Percentiles rank a stretch among this genome's conserved stretches.
These are phyloP conservation scores for Xylariaceae sp. DNA, from an alignment of 2,329 filamentous ascomycete genomes.

Conservation along the genomic window DNA sequence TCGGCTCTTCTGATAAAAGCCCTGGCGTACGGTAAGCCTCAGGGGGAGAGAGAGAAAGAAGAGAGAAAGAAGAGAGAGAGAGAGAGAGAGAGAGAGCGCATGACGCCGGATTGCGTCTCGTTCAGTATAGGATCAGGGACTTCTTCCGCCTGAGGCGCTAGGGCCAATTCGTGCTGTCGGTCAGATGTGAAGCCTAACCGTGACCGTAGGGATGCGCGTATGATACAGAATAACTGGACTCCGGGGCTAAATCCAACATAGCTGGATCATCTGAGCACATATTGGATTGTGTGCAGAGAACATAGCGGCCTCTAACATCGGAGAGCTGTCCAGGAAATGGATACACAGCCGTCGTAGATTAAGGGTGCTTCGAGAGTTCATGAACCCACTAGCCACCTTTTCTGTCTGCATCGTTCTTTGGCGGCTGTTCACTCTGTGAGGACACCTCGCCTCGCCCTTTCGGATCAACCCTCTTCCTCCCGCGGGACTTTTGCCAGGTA, in stretches of 20 bases:
- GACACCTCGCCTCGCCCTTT: slow-evolving; percentile 42
- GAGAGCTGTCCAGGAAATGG: slow-evolving; percentile 28
- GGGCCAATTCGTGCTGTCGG: neutral
- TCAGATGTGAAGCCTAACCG: neutral
- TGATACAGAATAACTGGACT: neutral
- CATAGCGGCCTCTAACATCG: slow-evolving; percentile 7
- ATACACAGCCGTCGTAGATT: slow-evolving; percentile 12
- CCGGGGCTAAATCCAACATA: slow-evolving; percentile 3
- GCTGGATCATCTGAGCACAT: slow-evolving; percentile 1
- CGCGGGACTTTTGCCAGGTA: slow-evolving; percentile 54
- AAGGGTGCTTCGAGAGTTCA: slow-evolving; percentile 6
- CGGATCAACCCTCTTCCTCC: slow-evolving; percentile 47
- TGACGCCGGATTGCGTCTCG: neutral
- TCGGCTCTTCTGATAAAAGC: neutral
- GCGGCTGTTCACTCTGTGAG: slow-evolving; percentile 47
- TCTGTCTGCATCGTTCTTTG: slow-evolving; percentile 54
- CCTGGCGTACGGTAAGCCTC: neutral
- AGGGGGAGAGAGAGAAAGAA: too few species aligned
- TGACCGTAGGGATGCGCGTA: neutral
- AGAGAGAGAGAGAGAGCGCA: neutral
- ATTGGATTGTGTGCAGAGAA: neutral
- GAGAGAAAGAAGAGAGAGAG: too few species aligned
- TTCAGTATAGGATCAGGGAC: neutral
- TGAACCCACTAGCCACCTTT: slow-evolving; percentile 52
- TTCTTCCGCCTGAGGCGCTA: neutral